Evolutionary conservation across 1,284 basidiomycete genomes (phyloP).

Genomic region (Gomphus sp.): DNA sequence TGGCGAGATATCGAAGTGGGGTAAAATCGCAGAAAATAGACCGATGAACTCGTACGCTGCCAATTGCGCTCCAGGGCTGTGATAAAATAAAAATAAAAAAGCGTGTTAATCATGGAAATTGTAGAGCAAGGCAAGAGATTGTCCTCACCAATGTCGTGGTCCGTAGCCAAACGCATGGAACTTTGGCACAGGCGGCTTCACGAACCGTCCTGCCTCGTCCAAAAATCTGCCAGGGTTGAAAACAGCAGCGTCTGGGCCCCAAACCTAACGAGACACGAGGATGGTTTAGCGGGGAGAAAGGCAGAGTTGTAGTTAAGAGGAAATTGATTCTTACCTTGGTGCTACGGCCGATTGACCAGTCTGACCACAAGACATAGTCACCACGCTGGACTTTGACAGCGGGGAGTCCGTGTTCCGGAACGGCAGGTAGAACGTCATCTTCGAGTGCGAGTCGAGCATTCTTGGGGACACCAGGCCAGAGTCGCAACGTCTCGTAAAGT

Average conservation of each 20-base stretch:
- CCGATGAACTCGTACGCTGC: conserved; percentile 18
- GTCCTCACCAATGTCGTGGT: conserved; percentile 16
- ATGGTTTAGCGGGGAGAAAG: too few species aligned
- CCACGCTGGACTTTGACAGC: conserved; percentile 16
- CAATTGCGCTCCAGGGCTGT: conserved; percentile 17
- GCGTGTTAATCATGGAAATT: not conserved
- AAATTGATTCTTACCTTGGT: conserved; percentile 15
- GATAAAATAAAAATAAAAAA: too few species aligned
- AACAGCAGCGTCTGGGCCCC: conserved; percentile 13
- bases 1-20: conserved; percentile 15
- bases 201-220: conserved; percentile 14
- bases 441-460: conserved; percentile 17
- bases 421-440: conserved; percentile 19
- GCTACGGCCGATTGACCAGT: conserved; percentile 18
- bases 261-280: conserved; percentile 13
- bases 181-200: conserved; percentile 15
- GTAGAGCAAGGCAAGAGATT: not conserved
- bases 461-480: conserved; percentile 22
- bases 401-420: conserved; percentile 13
- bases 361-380: conserved; percentile 21
- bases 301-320: too few species aligned
- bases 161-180: conserved; percentile 19
- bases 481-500: conserved; percentile 18
- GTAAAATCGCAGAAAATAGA: conserved; percentile 13
- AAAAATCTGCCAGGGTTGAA: conserved; percentile 19